These are phyloP conservation scores for Fusarium albidum DNA, from an alignment of 2,329 filamentous ascomycete species.

Conservation along the genomic window DNA sequence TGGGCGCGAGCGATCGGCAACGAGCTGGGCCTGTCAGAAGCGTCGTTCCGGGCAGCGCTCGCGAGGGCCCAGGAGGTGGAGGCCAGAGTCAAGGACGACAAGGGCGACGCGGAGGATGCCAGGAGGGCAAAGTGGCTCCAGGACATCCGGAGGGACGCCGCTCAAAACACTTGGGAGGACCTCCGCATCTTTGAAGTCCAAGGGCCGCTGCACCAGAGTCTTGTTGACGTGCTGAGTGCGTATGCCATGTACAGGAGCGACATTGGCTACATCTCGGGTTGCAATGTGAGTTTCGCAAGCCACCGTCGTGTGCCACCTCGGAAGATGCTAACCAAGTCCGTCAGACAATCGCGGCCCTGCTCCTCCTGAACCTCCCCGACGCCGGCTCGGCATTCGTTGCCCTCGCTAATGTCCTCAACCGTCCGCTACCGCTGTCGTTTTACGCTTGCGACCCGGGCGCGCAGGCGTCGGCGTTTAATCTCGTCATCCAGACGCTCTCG, in stretches of 20 bases:
- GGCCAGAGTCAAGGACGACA: constrained; percentile 59
- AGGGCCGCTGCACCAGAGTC: constrained; percentile 71
- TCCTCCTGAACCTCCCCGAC: constrained; percentile 74
- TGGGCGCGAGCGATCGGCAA: constrained; percentile 80
- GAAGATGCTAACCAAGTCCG: constrained; percentile 29
- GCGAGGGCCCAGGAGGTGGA: constrained; percentile 71
- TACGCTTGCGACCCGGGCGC: constrained; percentile 74
- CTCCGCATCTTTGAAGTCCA: constrained; percentile 74
- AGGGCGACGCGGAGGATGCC: constrained; percentile 61
- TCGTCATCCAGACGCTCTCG: constrained; percentile 72
- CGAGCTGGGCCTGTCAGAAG: constrained; percentile 70
- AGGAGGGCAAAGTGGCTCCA: constrained; percentile 68
- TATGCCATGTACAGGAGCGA: constrained; percentile 86
- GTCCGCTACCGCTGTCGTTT: constrained; percentile 77
- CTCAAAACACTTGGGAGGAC: constrained; percentile 72
- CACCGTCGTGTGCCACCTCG: constrained; percentile 8
- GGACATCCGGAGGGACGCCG: constrained; percentile 70
- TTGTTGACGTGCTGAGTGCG: constrained; percentile 78
- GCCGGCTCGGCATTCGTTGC: constrained; percentile 72
- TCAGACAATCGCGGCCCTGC: constrained; percentile 75
- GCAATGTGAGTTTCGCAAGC: constrained; percentile 67
- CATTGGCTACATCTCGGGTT: constrained; percentile 78
- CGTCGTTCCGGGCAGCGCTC: constrained; percentile 76
- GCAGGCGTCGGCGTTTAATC: constrained; percentile 72
- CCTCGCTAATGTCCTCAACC: constrained; percentile 80